Percentiles rank a stretch among this genome's conserved stretches.
These are phyloP conservation scores for Westerdykella sp. DNA, from an alignment of 2,329 filamentous ascomycete species.

Conservation along the genomic window DNA sequence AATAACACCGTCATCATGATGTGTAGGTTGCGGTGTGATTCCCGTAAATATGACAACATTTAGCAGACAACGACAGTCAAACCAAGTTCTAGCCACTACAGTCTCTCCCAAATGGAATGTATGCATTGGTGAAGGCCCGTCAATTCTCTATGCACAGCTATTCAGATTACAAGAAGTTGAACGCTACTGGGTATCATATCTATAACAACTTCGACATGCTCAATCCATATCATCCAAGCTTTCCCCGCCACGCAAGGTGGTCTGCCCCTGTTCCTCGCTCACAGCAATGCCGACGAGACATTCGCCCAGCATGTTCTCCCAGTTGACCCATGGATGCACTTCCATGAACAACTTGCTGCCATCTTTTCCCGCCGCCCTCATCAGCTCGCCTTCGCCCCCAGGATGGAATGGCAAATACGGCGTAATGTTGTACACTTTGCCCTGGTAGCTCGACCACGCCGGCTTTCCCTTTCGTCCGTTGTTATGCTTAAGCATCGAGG, in stretches of 20 bases:
- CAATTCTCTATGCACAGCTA: too few species aligned
- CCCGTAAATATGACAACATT: too few species aligned
- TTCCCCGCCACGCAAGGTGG: conserved; percentile 12
- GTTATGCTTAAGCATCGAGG: conserved; percentile 68
- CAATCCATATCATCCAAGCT: conserved; percentile 57
- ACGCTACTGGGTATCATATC: conserved; percentile 14
- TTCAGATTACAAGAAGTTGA: neutral
- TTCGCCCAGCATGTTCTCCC: conserved; percentile 59
- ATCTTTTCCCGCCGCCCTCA: conserved; percentile 71
- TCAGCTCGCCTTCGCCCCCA: conserved; percentile 73
- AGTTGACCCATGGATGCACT: conserved; percentile 62
- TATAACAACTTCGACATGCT: conserved; percentile 9
- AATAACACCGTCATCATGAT: too few species aligned
- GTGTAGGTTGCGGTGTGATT: too few species aligned
- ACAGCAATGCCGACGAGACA: conserved; percentile 59
- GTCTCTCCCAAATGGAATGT: too few species aligned
- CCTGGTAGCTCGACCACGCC: conserved; percentile 84
- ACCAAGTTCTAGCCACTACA: too few species aligned
- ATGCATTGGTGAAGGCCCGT: too few species aligned
- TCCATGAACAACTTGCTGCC: conserved; percentile 57
- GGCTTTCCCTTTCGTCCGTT: conserved; percentile 79
- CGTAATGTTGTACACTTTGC: conserved; percentile 89
- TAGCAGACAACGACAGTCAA: too few species aligned
- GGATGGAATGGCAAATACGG: conserved; percentile 89
- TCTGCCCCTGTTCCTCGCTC: conserved; percentile 44